phyloP scores from a whole-genome alignment of 164 flowering plant genomes.

The Brasenia schreberi region DNA sequence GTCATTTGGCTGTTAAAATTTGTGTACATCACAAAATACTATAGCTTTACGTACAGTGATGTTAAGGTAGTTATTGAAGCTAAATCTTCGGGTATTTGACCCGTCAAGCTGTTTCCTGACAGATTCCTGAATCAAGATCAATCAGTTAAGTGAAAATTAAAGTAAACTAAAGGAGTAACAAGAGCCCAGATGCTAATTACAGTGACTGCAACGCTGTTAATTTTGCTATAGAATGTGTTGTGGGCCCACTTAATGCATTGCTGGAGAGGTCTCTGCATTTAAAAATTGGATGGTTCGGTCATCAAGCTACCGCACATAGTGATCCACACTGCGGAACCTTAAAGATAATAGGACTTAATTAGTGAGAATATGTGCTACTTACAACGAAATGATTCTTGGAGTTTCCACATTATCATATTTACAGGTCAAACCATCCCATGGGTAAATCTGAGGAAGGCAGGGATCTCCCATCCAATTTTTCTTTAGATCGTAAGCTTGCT shows the following conservation, averaged over 20 bases:
- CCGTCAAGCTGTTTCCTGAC: neutral
- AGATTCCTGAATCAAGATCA: too few species aligned
- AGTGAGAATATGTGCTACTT: neutral
- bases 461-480: constrained; percentile 2
- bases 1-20: too few species aligned
- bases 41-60: too few species aligned
- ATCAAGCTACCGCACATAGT: neutral
- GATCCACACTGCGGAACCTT: neutral
- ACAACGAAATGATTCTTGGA: constrained; percentile 1
- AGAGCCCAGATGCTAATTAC: too few species aligned
- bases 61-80: neutral
- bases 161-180: too few species aligned
- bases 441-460: neutral
- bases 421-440: neutral
- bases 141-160: too few species aligned
- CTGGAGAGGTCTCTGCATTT: neutral
- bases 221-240: neutral
- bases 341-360: neutral
- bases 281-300: neutral
- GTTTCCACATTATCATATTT: neutral
- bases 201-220: too few species aligned
- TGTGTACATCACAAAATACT: too few species aligned
- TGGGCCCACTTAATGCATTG: neutral
- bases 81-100: neutral
- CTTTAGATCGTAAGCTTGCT: neutral